Percentiles rank a stretch among this genome's conserved stretches.
Evolutionary conservation across 208 protist species (phyloP).

Genomic region (Leishmania lainsoni): DNA sequence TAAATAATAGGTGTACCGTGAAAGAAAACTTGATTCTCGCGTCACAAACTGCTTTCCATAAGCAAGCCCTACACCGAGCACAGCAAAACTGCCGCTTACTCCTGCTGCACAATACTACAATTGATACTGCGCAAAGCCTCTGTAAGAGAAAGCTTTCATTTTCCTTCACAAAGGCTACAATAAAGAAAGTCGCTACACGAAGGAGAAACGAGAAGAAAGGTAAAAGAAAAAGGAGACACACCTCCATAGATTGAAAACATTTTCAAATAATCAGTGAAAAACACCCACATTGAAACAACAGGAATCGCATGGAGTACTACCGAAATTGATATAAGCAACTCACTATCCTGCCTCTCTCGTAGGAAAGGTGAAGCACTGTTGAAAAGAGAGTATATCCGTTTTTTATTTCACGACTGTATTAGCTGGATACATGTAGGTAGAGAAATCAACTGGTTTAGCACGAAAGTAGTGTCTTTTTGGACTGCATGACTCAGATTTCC

Average conservation of each 20-base stretch:
- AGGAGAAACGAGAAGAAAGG: background rate
- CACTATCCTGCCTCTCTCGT: too few relatives aligned
- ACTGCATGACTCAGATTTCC: background rate
- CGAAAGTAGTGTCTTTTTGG: background rate
- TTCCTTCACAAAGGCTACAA: background rate
- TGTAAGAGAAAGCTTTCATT: background rate
- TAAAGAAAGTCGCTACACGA: background rate
- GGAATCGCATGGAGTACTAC: background rate
- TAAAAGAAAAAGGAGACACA: background rate
- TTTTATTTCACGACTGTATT: background rate
- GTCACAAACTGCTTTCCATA: background rate
- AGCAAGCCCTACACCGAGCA: background rate
- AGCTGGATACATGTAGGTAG: background rate
- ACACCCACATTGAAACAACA: background rate
- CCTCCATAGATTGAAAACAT: background rate
- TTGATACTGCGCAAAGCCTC: background rate
- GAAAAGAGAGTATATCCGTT: background rate
- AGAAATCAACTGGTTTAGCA: background rate
- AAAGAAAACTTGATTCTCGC: background rate
- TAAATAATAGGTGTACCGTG: background rate
- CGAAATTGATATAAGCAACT: background rate
- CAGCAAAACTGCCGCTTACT: background rate
- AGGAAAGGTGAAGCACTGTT: background rate
- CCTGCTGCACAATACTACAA: background rate
- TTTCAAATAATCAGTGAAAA: background rate